Conservation (phyloP, 2,329 filamentous ascomycete genomes). For the Nothophoma quercina region DNA sequence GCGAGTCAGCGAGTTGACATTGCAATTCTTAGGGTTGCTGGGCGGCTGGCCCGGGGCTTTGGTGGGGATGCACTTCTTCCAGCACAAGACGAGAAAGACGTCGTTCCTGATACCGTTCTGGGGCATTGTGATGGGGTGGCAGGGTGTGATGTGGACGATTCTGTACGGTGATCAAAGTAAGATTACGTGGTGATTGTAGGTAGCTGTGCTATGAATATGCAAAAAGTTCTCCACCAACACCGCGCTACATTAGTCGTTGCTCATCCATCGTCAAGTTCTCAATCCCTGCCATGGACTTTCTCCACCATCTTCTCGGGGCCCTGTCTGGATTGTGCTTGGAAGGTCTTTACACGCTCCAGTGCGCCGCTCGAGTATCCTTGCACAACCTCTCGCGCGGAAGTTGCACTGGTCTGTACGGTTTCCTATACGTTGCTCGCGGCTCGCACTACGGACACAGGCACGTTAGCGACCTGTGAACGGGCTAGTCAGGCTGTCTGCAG, state of each 20-base stretch:
- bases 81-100: constrained; percentile 47
- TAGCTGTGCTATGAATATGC: constrained; percentile 4
- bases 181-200: constrained; percentile 10
- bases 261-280: constrained; percentile 11
- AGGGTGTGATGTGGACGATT: constrained; percentile 32
- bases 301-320: constrained; percentile 15
- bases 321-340: constrained; percentile 11
- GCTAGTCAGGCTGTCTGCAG: constrained; percentile 44
- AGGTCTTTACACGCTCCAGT: constrained; percentile 30
- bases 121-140: constrained; percentile 41
- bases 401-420: constrained; percentile 21
- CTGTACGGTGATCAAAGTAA: constrained; percentile 10
- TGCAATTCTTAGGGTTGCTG: constrained; percentile 38
- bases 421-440: constrained; percentile 35
- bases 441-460: constrained; percentile 28
- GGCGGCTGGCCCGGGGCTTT: constrained; percentile 48
- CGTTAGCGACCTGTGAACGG: constrained; percentile 50
- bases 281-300: constrained; percentile 16
- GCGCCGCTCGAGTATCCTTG: constrained; percentile 24
- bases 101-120: constrained; percentile 42
- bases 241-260: constrained; percentile 3
- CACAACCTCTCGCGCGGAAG: constrained; percentile 18
- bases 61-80: constrained; percentile 45
- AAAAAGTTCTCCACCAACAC: constrained; percentile 8
- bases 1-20: constrained; percentile 42